These are phyloP conservation scores for Diddensiella caesifluorescens DNA, from an alignment of 805 yeast genomes.

Conservation along the genomic window DNA sequence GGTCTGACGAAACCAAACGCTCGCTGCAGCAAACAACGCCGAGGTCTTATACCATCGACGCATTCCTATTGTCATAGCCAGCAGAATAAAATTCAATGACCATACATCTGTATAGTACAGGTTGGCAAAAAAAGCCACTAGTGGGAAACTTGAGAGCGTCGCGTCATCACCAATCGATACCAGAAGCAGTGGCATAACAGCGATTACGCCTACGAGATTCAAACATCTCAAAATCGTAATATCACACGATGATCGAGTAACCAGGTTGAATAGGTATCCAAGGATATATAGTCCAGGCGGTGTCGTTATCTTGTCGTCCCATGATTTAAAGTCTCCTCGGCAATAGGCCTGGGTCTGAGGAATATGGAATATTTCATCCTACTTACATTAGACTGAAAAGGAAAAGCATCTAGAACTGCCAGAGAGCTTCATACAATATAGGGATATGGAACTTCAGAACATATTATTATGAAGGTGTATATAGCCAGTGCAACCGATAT, in stretches of 20 bases:
- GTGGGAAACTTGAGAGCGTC: conserved; percentile 52
- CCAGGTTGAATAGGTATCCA: conserved; percentile 31
- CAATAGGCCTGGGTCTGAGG: conserved; percentile 71
- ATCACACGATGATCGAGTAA: conserved; percentile 27
- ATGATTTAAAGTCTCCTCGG: conserved; percentile 50
- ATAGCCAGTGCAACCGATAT: conserved; percentile 12
- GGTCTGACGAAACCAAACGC: conserved; percentile 82
- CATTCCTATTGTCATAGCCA: background rate
- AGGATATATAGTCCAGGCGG: conserved; percentile 85
- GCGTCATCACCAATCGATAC: conserved; percentile 3
- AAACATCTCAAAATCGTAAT: conserved; percentile 44
- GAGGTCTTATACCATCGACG: conserved; percentile 30
- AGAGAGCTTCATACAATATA: conserved; percentile 19
- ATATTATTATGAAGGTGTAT: conserved; percentile 8
- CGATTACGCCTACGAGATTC: conserved; percentile 45
- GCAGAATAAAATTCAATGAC: conserved; percentile 67
- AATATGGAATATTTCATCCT: conserved; percentile 81
- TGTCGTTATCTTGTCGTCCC: conserved; percentile 92
- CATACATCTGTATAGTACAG: conserved; percentile 91
- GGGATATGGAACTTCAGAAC: conserved; percentile 21
- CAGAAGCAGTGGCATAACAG: too few species aligned
- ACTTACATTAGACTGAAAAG: background rate
- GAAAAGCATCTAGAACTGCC: background rate
- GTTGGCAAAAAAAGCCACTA: conserved; percentile 65
- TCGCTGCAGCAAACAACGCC: conserved; percentile 52